Evolutionary conservation across 768 basidiomycete species (phyloP).

Genomic region (Phylloporus sp.): DNA sequence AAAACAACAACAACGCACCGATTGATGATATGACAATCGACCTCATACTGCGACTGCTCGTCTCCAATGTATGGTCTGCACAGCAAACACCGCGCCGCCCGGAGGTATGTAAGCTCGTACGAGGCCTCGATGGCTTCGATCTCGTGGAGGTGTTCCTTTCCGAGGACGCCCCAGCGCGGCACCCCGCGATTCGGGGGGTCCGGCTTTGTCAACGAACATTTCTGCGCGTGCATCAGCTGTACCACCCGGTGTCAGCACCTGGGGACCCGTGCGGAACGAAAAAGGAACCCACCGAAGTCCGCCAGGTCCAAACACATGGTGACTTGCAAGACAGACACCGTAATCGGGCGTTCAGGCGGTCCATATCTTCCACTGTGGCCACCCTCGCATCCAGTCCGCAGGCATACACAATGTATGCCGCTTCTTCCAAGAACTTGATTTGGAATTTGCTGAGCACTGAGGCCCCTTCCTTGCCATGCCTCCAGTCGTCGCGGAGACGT

Average conservation of each 20-base stretch:
- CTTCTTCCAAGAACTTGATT: not conserved
- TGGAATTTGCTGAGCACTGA: not conserved
- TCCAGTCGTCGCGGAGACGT: not conserved
- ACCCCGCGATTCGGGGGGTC: no score
- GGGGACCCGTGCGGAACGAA: no score
- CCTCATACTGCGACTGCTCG: not conserved
- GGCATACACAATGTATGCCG: not conserved
- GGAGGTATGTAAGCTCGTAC: no score
- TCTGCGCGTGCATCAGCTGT: no score
- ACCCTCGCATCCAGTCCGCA: slow-evolving; percentile 6
- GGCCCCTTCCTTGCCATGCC: no score
- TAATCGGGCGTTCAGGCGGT: slow-evolving; percentile 5
- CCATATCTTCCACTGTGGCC: slow-evolving; percentile 12
- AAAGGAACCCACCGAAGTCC: not conserved
- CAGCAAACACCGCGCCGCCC: not conserved
- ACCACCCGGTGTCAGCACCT: not conserved
- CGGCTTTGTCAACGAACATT: no score
- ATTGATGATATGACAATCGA: not conserved
- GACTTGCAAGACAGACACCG: not conserved
- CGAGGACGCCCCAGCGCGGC: not conserved
- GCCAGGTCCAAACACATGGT: not conserved
- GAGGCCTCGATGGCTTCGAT: not conserved
- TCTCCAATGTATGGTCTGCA: not conserved
- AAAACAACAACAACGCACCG: not conserved
- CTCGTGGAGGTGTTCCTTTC: not conserved